A percentile compares a stretch with the other conserved stretches of the same genome.
phyloP scores from a whole-genome alignment of 1,284 basidiomycete genomes.

The Volvariella volvacea region DNA sequence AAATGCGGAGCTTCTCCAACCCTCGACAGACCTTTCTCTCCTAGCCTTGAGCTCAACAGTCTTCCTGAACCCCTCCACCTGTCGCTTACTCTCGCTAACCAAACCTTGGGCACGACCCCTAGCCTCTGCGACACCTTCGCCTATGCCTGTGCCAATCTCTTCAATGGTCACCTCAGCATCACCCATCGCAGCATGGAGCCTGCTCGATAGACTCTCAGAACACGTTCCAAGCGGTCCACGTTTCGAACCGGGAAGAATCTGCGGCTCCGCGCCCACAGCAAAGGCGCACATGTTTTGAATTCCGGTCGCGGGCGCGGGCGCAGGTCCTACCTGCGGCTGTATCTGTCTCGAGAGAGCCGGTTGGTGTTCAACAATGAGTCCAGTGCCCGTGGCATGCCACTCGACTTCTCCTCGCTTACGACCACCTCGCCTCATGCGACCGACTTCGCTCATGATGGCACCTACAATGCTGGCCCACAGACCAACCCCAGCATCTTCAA shows the following conservation, averaged over 20 bases:
- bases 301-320: neutral
- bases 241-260: constrained; percentile 59
- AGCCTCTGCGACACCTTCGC: constrained; percentile 20
- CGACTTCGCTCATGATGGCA: constrained; percentile 61
- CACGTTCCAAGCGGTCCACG: constrained; percentile 52
- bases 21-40: constrained; percentile 31
- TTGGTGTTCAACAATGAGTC: constrained; percentile 45
- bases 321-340: constrained; percentile 4
- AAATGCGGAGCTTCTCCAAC: constrained; percentile 50
- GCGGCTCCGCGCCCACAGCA: constrained; percentile 64
- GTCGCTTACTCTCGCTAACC: constrained; percentile 30
- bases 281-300: constrained; percentile 26
- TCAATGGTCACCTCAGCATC: constrained; percentile 16
- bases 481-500: constrained; percentile 52
- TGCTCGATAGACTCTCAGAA: constrained; percentile 37
- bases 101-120: constrained; percentile 23
- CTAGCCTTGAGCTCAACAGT: constrained; percentile 37
- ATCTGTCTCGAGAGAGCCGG: constrained; percentile 9
- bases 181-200: constrained; percentile 23
- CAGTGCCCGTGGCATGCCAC: constrained; percentile 53
- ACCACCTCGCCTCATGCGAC: constrained; percentile 37
- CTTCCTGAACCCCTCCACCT: constrained; percentile 38
- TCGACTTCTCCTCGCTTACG: constrained; percentile 29
- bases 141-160: constrained; percentile 12
- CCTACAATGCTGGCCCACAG: constrained; percentile 40